Base-by-base conservation (phyloP, 2,329 filamentous ascomycete species). In the Dactylellina haptotyla region DNA sequence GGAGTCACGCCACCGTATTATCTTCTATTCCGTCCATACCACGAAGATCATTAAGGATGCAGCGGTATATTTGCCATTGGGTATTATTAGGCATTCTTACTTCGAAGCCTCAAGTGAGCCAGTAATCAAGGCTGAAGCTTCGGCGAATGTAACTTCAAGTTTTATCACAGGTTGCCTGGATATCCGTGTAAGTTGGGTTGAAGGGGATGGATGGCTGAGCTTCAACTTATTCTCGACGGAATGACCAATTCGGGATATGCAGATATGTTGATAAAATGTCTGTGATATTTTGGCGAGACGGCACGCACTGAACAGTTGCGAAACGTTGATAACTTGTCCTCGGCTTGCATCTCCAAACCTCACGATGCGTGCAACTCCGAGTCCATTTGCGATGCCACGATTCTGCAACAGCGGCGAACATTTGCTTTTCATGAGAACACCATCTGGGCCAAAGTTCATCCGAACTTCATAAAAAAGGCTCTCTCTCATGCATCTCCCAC, bases 21-120 rank as follows among this genome's bases (percentile, higher is more conserved):
- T 41, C 46, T 18, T 71, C 37, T 39, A 39, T 58, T 64, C 66
- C 43, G 50, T 43, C 43, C 57, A 57, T 71, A 63, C 25, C 66
- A 57, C 30, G 59, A 57, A 34, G 51, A 58, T 57, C 51, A 53
- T 64, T 45, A 63, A 63, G 50, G 51, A 23, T 50, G 57, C 39
- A 32, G 66, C 53, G 66, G 48, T 71, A 71, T 71, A 71, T 71
- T 71, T 71, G 66, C 66, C 39, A 71, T 71, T 71, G 66, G 66
- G 34, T 63, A 59, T 57, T 57, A 43, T 64, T 30, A 46, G 16
- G 25, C 43, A 58, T 37, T 46, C 25, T 34, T 50, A 8, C 18
- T 26, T 32, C 25, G 5, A 32, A 32, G 14, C 12, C 18, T 26
- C 16, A 32, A 30, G 20, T 14, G 20, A 48, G 28, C 57, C 48